phyloP scores from a whole-genome alignment of 306 rosid species.

The Inga leiocalycina region DNA sequence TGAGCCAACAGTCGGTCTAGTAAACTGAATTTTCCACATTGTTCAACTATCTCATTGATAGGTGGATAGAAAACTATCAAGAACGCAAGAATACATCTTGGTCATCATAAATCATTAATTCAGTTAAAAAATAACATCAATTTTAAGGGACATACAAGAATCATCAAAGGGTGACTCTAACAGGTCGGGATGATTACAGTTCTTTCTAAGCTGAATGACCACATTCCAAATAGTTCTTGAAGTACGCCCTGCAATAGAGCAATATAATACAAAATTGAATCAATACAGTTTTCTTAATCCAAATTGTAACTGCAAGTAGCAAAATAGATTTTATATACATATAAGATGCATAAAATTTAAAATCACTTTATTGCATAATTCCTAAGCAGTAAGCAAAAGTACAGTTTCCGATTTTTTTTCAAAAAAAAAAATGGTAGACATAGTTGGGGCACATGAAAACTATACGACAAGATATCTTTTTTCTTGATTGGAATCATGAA shows the following conservation, averaged over 20 bases:
- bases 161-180: constrained; percentile 63
- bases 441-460: not conserved
- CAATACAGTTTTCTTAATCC: constrained; percentile 6
- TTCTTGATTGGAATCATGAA: constrained; percentile 4
- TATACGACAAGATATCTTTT: not conserved
- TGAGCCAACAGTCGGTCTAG: constrained; percentile 76
- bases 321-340: not conserved
- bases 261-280: not conserved
- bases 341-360: not conserved
- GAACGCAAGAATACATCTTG: constrained; percentile 23
- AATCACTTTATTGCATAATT: not conserved
- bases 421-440: not conserved
- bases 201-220: constrained; percentile 88
- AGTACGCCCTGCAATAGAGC: constrained; percentile 50
- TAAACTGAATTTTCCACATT: constrained; percentile 86
- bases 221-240: constrained; percentile 52
- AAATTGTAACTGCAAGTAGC: not conserved
- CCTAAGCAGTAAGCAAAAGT: not conserved
- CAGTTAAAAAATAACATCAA: constrained; percentile 1
- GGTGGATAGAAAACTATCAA: constrained; percentile 73
- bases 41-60: constrained; percentile 70
- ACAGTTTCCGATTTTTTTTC: not conserved
- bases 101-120: constrained; percentile 23
- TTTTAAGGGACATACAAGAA: constrained; percentile 47
- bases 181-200: constrained; percentile 95